Percentiles rank a stretch among this genome's conserved stretches.
These are phyloP conservation scores for Tetramitus jugosus DNA, from an alignment of 208 protist species.

Conservation along the genomic window DNA sequence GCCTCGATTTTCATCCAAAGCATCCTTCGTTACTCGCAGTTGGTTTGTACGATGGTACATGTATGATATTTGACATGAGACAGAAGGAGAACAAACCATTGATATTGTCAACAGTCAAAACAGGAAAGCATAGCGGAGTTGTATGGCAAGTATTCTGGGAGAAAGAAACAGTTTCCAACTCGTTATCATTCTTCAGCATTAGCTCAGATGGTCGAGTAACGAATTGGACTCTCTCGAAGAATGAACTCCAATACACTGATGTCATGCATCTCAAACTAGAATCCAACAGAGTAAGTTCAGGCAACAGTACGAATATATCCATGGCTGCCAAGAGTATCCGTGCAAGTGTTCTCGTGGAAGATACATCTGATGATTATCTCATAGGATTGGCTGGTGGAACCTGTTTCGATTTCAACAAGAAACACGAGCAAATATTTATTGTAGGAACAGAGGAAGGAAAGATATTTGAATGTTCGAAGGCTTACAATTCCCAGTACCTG, in stretches of 20 bases:
- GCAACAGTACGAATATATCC: background rate
- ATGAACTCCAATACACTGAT: slow-evolving; percentile 82
- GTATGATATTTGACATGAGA: slow-evolving; percentile 74
- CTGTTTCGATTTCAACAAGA: slow-evolving; percentile 87
- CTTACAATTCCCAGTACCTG: slow-evolving; percentile 85
- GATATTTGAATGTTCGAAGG: slow-evolving; percentile 87
- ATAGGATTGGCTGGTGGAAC: slow-evolving; percentile 78
- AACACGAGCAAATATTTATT: slow-evolving; percentile 74
- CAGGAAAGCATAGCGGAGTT: slow-evolving; percentile 90
- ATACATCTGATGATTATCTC: slow-evolving; percentile 66
- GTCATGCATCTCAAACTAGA: slow-evolving; percentile 61
- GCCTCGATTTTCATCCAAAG: slow-evolving; percentile 83
- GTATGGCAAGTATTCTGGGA: slow-evolving; percentile 84
- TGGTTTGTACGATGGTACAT: slow-evolving; percentile 86
- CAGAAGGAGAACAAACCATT: slow-evolving; percentile 57
- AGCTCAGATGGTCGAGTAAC: slow-evolving; percentile 88
- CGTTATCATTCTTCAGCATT: slow-evolving; percentile 84
- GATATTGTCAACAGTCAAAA: slow-evolving; percentile 75
- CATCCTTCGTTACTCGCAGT: slow-evolving; percentile 76
- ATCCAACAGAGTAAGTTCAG: background rate
- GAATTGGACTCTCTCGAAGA: slow-evolving; percentile 85
- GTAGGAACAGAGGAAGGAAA: slow-evolving; percentile 90
- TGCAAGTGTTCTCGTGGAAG: too few relatives aligned
- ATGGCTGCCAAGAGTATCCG: slow-evolving; percentile 45
- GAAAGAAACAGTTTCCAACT: slow-evolving; percentile 52